Evolutionary conservation across 805 yeast genomes (phyloP).

Genomic region (Nematodospora valgi): DNA sequence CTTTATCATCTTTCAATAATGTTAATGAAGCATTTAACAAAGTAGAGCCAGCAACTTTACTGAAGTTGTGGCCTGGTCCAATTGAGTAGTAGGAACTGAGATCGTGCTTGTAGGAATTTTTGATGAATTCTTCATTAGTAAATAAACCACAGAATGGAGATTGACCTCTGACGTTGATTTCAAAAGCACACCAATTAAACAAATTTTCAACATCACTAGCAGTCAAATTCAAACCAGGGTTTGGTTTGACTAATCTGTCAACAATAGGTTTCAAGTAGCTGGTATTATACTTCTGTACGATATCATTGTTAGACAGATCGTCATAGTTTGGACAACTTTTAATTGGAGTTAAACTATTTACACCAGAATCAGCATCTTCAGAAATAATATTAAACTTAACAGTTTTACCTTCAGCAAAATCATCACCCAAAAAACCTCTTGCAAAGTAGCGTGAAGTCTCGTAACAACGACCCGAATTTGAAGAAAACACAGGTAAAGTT

Average conservation of each 20-base stretch:
- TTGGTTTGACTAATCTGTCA: slow-evolving; percentile 49
- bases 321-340: slow-evolving; percentile 40
- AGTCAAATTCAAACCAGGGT: slow-evolving; percentile 53
- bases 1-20: slow-evolving; percentile 40
- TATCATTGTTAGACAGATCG: slow-evolving; percentile 2
- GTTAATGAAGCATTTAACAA: slow-evolving; percentile 44
- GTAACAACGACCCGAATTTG: slow-evolving; percentile 52
- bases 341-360: slow-evolving; percentile 56
- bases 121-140: slow-evolving; percentile 63
- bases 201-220: slow-evolving; percentile 48
- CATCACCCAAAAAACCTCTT: slow-evolving; percentile 52
- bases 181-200: slow-evolving; percentile 69
- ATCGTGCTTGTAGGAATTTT: slow-evolving; percentile 58
- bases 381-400: slow-evolving; percentile 37
- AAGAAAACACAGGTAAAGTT: slow-evolving; percentile 49
- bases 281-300: slow-evolving; percentile 7
- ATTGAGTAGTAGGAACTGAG: slow-evolving; percentile 55
- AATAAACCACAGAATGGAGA: slow-evolving; percentile 70
- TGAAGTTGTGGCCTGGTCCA: slow-evolving; percentile 60
- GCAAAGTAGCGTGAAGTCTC: slow-evolving; percentile 56
- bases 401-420: slow-evolving; percentile 31
- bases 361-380: slow-evolving; percentile 50
- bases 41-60: slow-evolving; percentile 59
- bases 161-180: slow-evolving; percentile 63
- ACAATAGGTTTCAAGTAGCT: slow-evolving; percentile 53